phyloP scores from a whole-genome alignment of 306 rosid genomes.

The Cicer bijugum region DNA sequence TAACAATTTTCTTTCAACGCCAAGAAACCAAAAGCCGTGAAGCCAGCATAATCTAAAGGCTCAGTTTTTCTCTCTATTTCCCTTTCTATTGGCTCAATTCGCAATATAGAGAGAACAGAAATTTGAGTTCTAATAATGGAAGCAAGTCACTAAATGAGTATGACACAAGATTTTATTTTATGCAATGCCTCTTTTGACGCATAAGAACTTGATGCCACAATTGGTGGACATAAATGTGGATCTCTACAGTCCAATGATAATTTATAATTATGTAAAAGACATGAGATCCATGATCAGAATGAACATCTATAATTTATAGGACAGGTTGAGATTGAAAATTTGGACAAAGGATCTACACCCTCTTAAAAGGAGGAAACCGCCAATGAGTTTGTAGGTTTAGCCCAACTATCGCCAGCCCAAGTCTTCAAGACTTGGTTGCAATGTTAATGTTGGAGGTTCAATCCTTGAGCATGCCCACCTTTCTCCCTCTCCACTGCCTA shows the following conservation, averaged over 20 bases:
- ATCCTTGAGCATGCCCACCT: slow-evolving; percentile 9
- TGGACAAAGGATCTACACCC: slow-evolving; percentile 34
- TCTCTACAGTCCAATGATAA: slow-evolving; percentile 30
- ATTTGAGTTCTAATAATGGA: neutral
- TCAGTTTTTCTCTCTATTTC: slow-evolving; percentile 4
- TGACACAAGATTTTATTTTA: slow-evolving; percentile 9
- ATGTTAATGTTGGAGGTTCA: slow-evolving; percentile 11
- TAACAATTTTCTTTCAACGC: neutral
- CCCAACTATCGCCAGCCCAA: neutral
- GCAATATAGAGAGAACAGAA: neutral
- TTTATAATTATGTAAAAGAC: slow-evolving; percentile 30
- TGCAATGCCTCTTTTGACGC: slow-evolving; percentile 5
- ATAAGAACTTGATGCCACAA: slow-evolving; percentile 28
- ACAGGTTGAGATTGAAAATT: slow-evolving; percentile 33
- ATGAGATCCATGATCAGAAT: neutral
- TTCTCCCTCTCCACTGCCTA: neutral
- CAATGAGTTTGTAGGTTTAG: slow-evolving; percentile 29
- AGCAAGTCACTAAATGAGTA: slow-evolving; percentile 8
- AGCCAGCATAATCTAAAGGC: neutral
- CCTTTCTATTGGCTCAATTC: slow-evolving; percentile 24
- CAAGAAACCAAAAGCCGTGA: neutral
- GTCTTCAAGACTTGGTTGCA: slow-evolving; percentile 5
- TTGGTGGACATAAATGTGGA: neutral
- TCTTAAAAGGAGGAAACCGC: slow-evolving; percentile 25
- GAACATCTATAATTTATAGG: slow-evolving; percentile 11